Evolutionary conservation across 1,139 yeast species (phyloP).

Genomic region (Entelexis sorbosivorans): DNA sequence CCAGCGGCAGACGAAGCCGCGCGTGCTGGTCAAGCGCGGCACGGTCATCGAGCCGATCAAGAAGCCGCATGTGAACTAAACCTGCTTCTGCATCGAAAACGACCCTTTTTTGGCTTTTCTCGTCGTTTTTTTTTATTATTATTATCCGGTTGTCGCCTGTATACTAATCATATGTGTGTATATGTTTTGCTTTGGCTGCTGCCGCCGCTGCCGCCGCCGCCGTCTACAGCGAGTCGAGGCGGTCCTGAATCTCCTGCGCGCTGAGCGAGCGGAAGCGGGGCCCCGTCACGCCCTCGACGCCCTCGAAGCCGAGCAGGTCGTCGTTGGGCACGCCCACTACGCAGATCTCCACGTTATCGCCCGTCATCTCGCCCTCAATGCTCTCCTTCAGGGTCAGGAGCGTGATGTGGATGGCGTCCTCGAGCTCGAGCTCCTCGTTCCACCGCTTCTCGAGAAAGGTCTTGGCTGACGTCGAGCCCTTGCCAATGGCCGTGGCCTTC

Average conservation of each 20-base stretch:
- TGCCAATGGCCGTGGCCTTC: conserved; percentile 99
- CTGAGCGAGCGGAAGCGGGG: conserved; percentile 81
- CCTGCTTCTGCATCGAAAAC: no score
- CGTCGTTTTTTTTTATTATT: no score
- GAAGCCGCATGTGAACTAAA: conserved; percentile 25
- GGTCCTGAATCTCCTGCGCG: conserved; percentile 87
- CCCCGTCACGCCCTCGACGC: conserved; percentile 63
- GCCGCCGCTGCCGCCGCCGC: no score
- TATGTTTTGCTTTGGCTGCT: neutral
- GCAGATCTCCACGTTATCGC: conserved; percentile 89
- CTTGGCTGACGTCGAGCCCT: conserved; percentile 86
- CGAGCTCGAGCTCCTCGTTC: conserved; percentile 92
- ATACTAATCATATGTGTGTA: no score
- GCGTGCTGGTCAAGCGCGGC: conserved; percentile 78
- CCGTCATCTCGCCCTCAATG: conserved; percentile 95
- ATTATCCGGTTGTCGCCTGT: neutral
- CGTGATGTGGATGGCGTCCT: conserved; percentile 97
- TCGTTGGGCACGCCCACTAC: conserved; percentile 78
- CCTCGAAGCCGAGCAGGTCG: conserved; percentile 70
- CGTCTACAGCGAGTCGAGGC: conserved; percentile 85
- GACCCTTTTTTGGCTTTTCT: no score
- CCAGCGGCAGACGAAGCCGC: conserved; percentile 81
- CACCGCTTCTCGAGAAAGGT: conserved; percentile 96
- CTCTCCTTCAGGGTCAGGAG: conserved; percentile 88
- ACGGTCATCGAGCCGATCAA: conserved; percentile 81